Base-by-base conservation (phyloP, 2,329 filamentous ascomycete genomes). In the Aspergillus sp. region DNA sequence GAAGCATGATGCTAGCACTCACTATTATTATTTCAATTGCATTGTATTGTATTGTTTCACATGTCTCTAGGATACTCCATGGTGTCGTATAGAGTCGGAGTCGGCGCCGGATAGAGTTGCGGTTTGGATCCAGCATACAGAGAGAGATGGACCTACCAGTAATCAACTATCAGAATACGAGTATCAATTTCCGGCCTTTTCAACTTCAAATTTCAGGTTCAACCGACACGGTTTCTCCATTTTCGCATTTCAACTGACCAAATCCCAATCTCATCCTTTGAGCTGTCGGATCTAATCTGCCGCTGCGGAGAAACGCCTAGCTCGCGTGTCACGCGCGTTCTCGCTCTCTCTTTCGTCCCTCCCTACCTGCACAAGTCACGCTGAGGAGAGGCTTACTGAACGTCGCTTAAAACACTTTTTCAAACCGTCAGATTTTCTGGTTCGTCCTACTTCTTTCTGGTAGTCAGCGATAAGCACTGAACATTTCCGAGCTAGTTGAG, bases 261-360 rank as follows among this genome's bases (percentile, higher is more conserved):
- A 30, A 30, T 30, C 9, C 4, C 25, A 30, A 30, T 30, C 3
- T 30, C 25, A 10, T 10, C 10, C 25, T 9, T 30, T 30, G 25
- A 12, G 10, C 25, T 12, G 10, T 30, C 25, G 25, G 25, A 30
- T 30, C 25, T 30, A 12, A 30, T 30, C 25, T 30, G 25, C 25
- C 37, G 37, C 37, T 49, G 49, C 44, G 49, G 44, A 49, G 44
- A 47, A 55, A 43, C 41, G 32, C 10, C 35, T 30, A 30, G 25
- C 10, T 30, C 43, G 50, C 56, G 58, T 55, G 53, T 61, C 55
- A 55, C 58, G 55, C 58, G 58, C 57, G 51, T 53, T 54, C 52
- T 49, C 47, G 46, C 50, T 15, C 32, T 41, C 49, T 41, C 25
- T 35, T 12, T 46, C 32, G 37, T 19, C 32, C 43, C 27, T 15